A percentile compares a stretch with the other conserved stretches of the same genome.
phyloP scores from a whole-genome alignment of 163 green algal genomes.

The Prototheca wickerhamii region DNA sequence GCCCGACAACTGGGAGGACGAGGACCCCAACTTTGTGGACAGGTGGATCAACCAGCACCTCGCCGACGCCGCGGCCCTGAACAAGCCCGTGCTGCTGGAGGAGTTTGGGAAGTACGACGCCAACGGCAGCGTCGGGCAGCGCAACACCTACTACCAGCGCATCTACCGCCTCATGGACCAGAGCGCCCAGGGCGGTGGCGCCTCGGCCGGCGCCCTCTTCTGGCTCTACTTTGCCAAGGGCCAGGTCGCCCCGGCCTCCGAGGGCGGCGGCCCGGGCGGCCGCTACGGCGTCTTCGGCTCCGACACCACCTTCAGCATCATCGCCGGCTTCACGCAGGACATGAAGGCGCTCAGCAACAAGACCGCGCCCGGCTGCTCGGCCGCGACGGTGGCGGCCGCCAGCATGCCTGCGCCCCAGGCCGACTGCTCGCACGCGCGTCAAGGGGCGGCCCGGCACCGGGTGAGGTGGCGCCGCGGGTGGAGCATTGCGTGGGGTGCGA shows the following conservation, averaged over 20 bases:
- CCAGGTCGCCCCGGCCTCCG: slow-evolving; percentile 8
- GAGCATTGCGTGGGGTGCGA: not conserved
- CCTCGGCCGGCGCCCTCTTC: slow-evolving; percentile 12
- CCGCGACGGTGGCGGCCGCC: not conserved
- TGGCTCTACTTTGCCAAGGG: slow-evolving; percentile 13
- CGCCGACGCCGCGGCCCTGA: too few species aligned
- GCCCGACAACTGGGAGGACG: slow-evolving; percentile 61
- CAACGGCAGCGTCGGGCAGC: not conserved
- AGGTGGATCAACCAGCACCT: slow-evolving; percentile 31
- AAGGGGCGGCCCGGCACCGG: slow-evolving; percentile 12
- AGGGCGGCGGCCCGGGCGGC: slow-evolving; percentile 3
- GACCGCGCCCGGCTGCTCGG: not conserved
- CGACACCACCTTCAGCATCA: not conserved
- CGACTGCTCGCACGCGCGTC: not conserved
- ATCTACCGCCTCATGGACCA: slow-evolving; percentile 7
- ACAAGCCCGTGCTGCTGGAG: too few species aligned
- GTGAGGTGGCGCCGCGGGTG: not conserved
- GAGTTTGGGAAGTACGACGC: slow-evolving; percentile 18
- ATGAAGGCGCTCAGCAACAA: slow-evolving; percentile 5
- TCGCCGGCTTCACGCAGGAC: not conserved
- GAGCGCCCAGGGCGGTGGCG: not conserved
- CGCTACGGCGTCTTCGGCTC: slow-evolving; percentile 12
- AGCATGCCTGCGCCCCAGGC: not conserved
- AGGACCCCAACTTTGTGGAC: slow-evolving; percentile 11
- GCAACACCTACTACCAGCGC: slow-evolving; percentile 3